A percentile compares a stretch with the other conserved stretches of the same genome.
Evolutionary conservation across 495 filamentous ascomycete genomes (phyloP).

Genomic region (Talaromyces wortmannii): DNA sequence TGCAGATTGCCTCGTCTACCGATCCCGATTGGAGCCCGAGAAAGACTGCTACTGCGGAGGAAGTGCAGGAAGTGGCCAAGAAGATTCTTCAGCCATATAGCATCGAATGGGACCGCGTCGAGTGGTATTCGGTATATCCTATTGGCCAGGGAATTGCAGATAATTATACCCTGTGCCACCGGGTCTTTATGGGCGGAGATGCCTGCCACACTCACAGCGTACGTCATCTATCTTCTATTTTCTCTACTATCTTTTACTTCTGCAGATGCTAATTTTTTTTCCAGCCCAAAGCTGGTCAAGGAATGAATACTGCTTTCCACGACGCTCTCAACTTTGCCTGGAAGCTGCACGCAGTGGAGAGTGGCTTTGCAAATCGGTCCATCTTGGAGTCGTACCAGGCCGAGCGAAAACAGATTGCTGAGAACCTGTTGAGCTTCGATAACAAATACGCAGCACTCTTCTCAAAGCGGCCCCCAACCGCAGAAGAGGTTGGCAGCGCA

Average conservation of each 20-base stretch:
- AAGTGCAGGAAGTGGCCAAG: slow-evolving; percentile 51
- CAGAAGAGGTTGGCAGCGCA: slow-evolving; percentile 47
- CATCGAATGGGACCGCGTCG: slow-evolving; percentile 41
- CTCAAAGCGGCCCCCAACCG: slow-evolving; percentile 50
- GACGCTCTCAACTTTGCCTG: slow-evolving; percentile 66
- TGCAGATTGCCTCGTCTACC: slow-evolving; percentile 61
- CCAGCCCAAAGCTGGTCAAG: slow-evolving; percentile 56
- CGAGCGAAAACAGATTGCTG: slow-evolving; percentile 61
- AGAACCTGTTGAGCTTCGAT: slow-evolving; percentile 71
- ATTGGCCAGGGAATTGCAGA: slow-evolving; percentile 55
- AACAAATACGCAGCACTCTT: slow-evolving; percentile 58
- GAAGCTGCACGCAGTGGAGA: slow-evolving; percentile 65
- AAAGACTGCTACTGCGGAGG: slow-evolving; percentile 42
- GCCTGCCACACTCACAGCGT: slow-evolving; percentile 60
- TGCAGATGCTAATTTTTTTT: slow-evolving; percentile 26
- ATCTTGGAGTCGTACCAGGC: slow-evolving; percentile 62
- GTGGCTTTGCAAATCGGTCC: slow-evolving; percentile 44
- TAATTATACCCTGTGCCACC: slow-evolving; percentile 43
- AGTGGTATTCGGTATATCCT: slow-evolving; percentile 55
- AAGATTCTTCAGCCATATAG: slow-evolving; percentile 51
- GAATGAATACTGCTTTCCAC: slow-evolving; percentile 42
- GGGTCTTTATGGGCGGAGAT: slow-evolving; percentile 53
- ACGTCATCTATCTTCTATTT: slow-evolving; percentile 13
- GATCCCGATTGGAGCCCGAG: slow-evolving; percentile 48
- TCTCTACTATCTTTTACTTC: neutral